Conservation (phyloP, 2,329 filamentous ascomycete species). For the Chrysoporthe cubensis region DNA sequence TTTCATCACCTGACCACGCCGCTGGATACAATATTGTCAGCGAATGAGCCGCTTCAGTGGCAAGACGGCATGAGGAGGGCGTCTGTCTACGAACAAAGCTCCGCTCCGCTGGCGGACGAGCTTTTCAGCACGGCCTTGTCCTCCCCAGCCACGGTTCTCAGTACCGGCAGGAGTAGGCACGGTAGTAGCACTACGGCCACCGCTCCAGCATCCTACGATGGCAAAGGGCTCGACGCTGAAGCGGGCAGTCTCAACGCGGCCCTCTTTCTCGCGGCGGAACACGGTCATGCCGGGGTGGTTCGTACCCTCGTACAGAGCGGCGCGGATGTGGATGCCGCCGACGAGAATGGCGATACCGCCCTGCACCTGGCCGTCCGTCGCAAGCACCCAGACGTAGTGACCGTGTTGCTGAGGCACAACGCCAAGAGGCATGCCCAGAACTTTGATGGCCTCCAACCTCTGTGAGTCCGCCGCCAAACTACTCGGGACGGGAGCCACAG, state of each 20-base stretch:
- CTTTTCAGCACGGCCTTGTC: background rate
- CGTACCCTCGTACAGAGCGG: background rate
- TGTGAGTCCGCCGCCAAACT: background rate
- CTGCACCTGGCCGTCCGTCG: background rate
- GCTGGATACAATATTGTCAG: constrained; percentile 1
- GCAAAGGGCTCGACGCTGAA: background rate
- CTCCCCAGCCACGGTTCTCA: background rate
- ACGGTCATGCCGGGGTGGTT: background rate
- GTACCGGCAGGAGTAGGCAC: background rate
- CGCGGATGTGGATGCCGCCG: background rate
- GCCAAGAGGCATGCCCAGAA: background rate
- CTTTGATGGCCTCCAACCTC: background rate
- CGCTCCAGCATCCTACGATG: background rate
- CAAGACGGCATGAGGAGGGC: background rate
- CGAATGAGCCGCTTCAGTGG: background rate
- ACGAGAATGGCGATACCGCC: background rate
- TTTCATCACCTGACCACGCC: background rate
- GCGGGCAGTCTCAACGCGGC: background rate
- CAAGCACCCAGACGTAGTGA: background rate
- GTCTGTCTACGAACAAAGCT: background rate
- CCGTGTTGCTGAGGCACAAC: background rate
- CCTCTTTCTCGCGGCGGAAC: background rate
- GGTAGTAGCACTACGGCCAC: background rate
- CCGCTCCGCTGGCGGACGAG: background rate
- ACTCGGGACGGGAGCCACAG: background rate